Conservation (phyloP, 2,329 filamentous ascomycete genomes). For the Fusarium udum region DNA sequence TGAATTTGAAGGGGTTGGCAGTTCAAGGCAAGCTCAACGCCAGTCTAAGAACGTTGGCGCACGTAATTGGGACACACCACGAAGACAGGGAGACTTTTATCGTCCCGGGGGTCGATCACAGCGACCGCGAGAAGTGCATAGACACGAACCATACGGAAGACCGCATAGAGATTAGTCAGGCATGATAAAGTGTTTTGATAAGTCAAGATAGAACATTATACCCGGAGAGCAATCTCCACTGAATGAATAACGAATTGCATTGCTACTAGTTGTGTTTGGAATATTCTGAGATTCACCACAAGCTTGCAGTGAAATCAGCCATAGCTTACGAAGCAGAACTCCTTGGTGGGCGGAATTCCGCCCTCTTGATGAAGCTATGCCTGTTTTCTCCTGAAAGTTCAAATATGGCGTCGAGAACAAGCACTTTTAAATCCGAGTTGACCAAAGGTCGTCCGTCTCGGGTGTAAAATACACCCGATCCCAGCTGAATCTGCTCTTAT, state of each 20-base stretch:
- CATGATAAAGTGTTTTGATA: slow-evolving; percentile 9
- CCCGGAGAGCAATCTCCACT: slow-evolving; percentile 32
- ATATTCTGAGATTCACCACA: background rate
- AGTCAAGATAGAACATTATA: slow-evolving; percentile 38
- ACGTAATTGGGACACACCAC: background rate
- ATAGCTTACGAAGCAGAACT: background rate
- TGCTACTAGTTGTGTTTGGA: background rate
- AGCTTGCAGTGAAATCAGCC: background rate
- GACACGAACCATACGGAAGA: slow-evolving; percentile 31
- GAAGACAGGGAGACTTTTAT: slow-evolving; percentile 43
- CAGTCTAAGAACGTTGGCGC: background rate
- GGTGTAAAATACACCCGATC: background rate
- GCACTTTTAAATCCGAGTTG: background rate
- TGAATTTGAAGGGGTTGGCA: background rate
- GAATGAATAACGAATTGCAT: background rate
- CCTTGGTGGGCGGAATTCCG: slow-evolving; percentile 38
- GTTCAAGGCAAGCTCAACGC: background rate
- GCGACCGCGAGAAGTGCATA: slow-evolving; percentile 3
- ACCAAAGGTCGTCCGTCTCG: background rate
- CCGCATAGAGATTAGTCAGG: background rate
- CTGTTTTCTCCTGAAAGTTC: background rate
- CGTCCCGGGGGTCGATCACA: slow-evolving; percentile 28
- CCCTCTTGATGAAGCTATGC: slow-evolving; percentile 12
- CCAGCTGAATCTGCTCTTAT: background rate
- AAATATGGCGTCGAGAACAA: background rate